Conservation (phyloP, 345 rosid species). For the Cardamine chenopodiifolia region DNA sequence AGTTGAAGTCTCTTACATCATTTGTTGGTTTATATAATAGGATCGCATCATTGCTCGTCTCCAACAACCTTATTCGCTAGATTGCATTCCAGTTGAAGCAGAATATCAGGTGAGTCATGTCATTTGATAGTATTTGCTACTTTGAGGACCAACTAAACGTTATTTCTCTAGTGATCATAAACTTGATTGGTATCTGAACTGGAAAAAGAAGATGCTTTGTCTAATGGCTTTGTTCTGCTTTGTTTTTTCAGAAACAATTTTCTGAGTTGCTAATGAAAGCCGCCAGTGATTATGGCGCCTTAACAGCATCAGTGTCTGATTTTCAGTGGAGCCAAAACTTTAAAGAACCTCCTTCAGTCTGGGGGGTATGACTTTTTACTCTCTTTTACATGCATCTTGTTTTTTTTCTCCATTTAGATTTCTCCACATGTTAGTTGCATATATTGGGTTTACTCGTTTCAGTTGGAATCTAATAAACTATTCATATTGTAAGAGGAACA, state of each 20-base stretch:
- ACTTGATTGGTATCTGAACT: background rate
- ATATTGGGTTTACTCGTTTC: background rate
- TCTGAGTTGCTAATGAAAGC: constrained; percentile 96
- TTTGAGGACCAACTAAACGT: background rate
- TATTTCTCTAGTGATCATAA: background rate
- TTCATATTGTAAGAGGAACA: constrained; percentile 17
- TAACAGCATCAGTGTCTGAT: constrained; percentile 90
- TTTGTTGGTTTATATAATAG: constrained; percentile 45
- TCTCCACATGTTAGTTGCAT: constrained; percentile 4
- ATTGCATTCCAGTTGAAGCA: constrained; percentile 99
- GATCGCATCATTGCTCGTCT: constrained; percentile 98
- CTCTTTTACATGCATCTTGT: constrained; percentile 27
- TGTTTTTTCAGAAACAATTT: constrained; percentile 79
- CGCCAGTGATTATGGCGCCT: constrained; percentile 92
- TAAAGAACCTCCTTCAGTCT: constrained; percentile 93
- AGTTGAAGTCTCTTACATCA: background rate
- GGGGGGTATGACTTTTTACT: constrained; percentile 77
- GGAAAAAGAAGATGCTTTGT: background rate
- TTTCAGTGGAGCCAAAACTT: constrained; percentile 98
- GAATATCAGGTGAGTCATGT: constrained; percentile 78
- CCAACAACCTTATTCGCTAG: constrained; percentile 96
- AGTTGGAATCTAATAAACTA: background rate
- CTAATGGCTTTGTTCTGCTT: constrained; percentile 21
- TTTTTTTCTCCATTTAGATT: constrained; percentile 1
- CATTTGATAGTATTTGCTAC: background rate